Evolutionary conservation across 495 filamentous ascomycete species (phyloP).

Genomic region (Xylona heveae): DNA sequence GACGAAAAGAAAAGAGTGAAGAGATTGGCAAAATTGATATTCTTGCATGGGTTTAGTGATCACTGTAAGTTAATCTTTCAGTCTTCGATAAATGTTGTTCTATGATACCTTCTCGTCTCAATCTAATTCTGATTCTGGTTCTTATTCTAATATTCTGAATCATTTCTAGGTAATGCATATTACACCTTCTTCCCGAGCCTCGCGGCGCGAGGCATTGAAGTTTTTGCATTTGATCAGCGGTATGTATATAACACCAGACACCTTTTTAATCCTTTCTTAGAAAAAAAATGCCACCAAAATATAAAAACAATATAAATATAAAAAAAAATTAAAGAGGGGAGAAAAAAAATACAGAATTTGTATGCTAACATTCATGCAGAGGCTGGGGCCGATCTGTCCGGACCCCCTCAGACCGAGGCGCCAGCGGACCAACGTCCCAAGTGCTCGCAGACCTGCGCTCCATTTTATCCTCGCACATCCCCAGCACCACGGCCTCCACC

Average conservation of each 20-base stretch:
- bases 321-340: too few species aligned
- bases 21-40: conserved; percentile 55
- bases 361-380: too few species aligned
- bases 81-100: neutral
- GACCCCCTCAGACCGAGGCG: conserved; percentile 31
- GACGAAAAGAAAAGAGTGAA: too few species aligned
- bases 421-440: conserved; percentile 44
- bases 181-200: conserved; percentile 43
- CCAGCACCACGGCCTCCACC: too few species aligned
- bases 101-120: too few species aligned
- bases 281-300: too few species aligned
- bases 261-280: too few species aligned
- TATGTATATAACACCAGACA: too few species aligned
- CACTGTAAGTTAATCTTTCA: conserved; percentile 24
- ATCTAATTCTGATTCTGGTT: conserved; percentile 1
- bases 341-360: too few species aligned
- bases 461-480: conserved; percentile 30
- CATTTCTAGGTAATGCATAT: conserved; percentile 36
- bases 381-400: conserved; percentile 34
- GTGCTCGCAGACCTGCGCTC: conserved; percentile 60
- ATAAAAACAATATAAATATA: too few species aligned
- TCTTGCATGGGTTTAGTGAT: conserved; percentile 79
- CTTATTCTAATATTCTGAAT: conserved; percentile 1
- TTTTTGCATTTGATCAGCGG: conserved; percentile 62
- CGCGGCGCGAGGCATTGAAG: conserved; percentile 47